Evolutionary conservation across 2,329 filamentous ascomycete genomes (phyloP).

Genomic region (Fusarium oligoseptatum): DNA sequence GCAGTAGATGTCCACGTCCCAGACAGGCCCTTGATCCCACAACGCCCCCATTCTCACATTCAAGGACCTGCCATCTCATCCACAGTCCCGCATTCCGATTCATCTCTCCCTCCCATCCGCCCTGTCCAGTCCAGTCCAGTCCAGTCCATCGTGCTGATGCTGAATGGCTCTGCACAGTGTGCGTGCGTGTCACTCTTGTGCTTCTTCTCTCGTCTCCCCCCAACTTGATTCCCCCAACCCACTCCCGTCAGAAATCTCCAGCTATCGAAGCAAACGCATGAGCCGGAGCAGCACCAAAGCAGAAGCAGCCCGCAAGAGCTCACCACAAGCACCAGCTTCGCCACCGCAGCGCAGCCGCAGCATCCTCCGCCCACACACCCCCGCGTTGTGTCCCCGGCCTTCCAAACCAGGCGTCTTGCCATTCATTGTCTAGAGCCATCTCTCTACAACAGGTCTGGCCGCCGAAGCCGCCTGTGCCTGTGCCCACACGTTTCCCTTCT

Average conservation of each 20-base stretch:
- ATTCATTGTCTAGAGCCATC: constrained; percentile 32
- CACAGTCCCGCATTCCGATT: constrained; percentile 34
- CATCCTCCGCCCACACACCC: constrained; percentile 31
- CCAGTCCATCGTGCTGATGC: constrained; percentile 12
- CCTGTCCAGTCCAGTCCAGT: no score
- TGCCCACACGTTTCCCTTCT: constrained; percentile 4
- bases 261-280: constrained; percentile 21
- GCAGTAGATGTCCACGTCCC: background rate
- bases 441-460: constrained; percentile 15
- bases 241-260: constrained; percentile 11
- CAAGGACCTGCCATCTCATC: constrained; percentile 34
- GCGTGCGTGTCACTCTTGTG: constrained; percentile 26
- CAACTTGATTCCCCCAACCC: constrained; percentile 36
- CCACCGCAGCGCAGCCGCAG: constrained; percentile 31
- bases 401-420: constrained; percentile 34
- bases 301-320: constrained; percentile 30
- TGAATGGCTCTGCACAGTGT: constrained; percentile 35
- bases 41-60: constrained; percentile 17
- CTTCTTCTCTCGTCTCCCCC: constrained; percentile 24
- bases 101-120: constrained; percentile 30
- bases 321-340: constrained; percentile 17
- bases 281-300: constrained; percentile 22
- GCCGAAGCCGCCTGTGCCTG: constrained; percentile 34
- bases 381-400: constrained; percentile 36
- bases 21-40: constrained; percentile 2